Evolutionary conservation across 805 yeast genomes (phyloP).

Genomic region (Suhomyces sp.): DNA sequence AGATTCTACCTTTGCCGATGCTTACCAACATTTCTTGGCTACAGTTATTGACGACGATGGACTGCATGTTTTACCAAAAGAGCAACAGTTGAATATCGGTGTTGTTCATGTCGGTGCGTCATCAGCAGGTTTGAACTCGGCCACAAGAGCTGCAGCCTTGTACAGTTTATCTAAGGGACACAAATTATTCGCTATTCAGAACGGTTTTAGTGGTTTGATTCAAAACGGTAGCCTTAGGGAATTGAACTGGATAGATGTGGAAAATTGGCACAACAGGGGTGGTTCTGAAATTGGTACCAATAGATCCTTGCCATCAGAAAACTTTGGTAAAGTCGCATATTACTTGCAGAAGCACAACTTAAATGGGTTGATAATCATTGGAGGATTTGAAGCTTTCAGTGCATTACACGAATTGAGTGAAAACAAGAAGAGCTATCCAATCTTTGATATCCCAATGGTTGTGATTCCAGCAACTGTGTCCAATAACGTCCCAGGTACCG

Average conservation of each 20-base stretch:
- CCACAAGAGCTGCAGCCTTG: slow-evolving; percentile 72
- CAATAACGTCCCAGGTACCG: slow-evolving; percentile 80
- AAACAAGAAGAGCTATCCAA: slow-evolving; percentile 62
- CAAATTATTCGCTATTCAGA: slow-evolving; percentile 65
- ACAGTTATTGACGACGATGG: slow-evolving; percentile 43
- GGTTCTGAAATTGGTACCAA: slow-evolving; percentile 85
- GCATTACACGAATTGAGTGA: slow-evolving; percentile 65
- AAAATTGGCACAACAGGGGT: slow-evolving; percentile 71
- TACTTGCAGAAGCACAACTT: slow-evolving; percentile 66
- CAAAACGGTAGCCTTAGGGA: slow-evolving; percentile 60
- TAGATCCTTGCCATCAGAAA: slow-evolving; percentile 65
- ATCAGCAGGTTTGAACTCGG: slow-evolving; percentile 74
- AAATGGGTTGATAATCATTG: slow-evolving; percentile 71
- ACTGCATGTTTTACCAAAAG: slow-evolving; percentile 42
- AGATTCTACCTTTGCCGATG: slow-evolving; percentile 69
- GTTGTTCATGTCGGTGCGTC: slow-evolving; percentile 80
- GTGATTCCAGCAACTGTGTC: slow-evolving; percentile 79
- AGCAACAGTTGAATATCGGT: slow-evolving; percentile 60
- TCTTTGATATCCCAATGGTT: slow-evolving; percentile 75
- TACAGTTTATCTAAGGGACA: slow-evolving; percentile 78
- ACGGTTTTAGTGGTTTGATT: slow-evolving; percentile 72
- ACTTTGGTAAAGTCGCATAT: slow-evolving; percentile 70
- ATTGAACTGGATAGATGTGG: slow-evolving; percentile 66
- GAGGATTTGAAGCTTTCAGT: slow-evolving; percentile 81
- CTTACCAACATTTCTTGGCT: slow-evolving; percentile 60